These are phyloP conservation scores for Petunia axillaris DNA, from an alignment of 257 asterid species.

Conservation along the genomic window DNA sequence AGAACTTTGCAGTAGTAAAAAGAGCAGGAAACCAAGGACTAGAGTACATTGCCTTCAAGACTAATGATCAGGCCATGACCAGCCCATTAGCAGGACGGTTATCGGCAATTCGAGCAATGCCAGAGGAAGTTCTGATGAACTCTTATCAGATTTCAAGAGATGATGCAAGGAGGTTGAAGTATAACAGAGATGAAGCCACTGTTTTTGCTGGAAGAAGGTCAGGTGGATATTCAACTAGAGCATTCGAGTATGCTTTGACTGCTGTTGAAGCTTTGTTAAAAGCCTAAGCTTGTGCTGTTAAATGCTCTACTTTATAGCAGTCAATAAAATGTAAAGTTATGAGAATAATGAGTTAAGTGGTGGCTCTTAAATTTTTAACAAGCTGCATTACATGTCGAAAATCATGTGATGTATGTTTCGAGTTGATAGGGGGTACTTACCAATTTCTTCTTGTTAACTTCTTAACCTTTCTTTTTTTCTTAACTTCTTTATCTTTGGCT, in stretches of 20 bases:
- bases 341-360: background rate
- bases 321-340: background rate
- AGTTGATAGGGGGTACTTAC: background rate
- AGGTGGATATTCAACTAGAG: constrained; percentile 8
- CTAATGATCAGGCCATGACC: constrained; percentile 59
- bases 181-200: constrained; percentile 49
- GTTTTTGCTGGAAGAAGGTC: constrained; percentile 39
- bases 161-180: constrained; percentile 58
- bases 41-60: constrained; percentile 65
- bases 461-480: background rate
- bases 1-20: constrained; percentile 56
- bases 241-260: constrained; percentile 20
- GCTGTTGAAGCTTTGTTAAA: constrained; percentile 22
- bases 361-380: background rate
- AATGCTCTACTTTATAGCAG: too few relatives aligned
- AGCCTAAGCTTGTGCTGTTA: background rate
- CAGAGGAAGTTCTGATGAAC: constrained; percentile 57
- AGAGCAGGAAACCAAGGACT: constrained; percentile 60
- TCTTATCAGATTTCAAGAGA: constrained; percentile 52
- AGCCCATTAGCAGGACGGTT: constrained; percentile 57
- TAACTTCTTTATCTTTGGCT: background rate
- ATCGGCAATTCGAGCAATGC: constrained; percentile 60
- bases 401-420: background rate
- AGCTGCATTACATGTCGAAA: too few relatives aligned
- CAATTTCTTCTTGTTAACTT: too few relatives aligned